Conservation (phyloP, 805 yeast genomes). For the Vanderwaltozyma yarrowii region DNA sequence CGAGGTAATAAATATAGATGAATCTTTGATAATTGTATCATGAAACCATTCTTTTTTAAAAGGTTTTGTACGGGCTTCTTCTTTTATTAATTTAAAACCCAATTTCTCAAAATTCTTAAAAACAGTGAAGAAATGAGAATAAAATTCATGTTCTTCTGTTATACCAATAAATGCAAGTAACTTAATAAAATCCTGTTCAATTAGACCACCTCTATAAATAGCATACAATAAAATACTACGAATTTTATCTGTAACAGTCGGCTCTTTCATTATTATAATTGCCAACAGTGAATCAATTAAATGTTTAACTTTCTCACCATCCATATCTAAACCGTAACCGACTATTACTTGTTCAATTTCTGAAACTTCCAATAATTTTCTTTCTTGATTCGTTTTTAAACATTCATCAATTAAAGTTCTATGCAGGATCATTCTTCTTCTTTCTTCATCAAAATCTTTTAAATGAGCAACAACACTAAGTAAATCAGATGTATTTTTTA, state of each 20-base stretch:
- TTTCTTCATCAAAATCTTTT: conserved; percentile 56
- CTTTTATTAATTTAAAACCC: conserved; percentile 48
- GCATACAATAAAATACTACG: conserved; percentile 69
- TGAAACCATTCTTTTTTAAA: conserved; percentile 45
- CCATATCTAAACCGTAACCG: conserved; percentile 59
- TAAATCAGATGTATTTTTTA: conserved; percentile 58
- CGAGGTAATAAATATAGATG: conserved; percentile 45
- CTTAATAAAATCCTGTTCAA: conserved; percentile 62
- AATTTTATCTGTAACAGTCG: conserved; percentile 56
- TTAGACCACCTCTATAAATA: conserved; percentile 70
- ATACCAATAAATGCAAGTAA: conserved; percentile 46
- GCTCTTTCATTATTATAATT: conserved; percentile 39
- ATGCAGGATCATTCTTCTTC: conserved; percentile 51
- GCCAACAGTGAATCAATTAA: conserved; percentile 53
- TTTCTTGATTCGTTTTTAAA: conserved; percentile 45
- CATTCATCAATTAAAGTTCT: conserved; percentile 56
- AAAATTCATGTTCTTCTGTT: conserved; percentile 31
- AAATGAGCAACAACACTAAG: conserved; percentile 65
- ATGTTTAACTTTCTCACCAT: conserved; percentile 51
- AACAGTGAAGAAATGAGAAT: conserved; percentile 38
- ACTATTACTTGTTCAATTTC: conserved; percentile 79
- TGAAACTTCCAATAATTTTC: conserved; percentile 59
- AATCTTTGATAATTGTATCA: conserved; percentile 33
- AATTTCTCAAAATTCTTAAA: conserved; percentile 47
- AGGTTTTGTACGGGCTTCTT: conserved; percentile 32